A percentile compares a stretch with the other conserved stretches of the same genome.
These are phyloP conservation scores for Fusarium vanettenii DNA, from an alignment of 2,329 filamentous ascomycete species.

Conservation along the genomic window DNA sequence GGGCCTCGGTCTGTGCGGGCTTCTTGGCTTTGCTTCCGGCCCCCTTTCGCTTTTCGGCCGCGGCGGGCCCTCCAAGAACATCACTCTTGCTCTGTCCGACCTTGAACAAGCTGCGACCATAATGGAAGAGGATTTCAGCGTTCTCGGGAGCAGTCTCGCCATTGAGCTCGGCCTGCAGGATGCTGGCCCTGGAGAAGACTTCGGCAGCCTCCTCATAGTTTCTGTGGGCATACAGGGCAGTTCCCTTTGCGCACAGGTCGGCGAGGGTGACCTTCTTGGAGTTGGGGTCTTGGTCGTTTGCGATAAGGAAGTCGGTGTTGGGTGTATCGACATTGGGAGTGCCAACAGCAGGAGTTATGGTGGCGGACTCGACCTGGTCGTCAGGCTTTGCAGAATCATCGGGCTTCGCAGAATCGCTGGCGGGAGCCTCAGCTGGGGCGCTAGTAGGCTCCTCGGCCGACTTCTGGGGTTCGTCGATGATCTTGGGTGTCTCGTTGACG, in stretches of 20 bases:
- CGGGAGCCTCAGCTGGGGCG: not conserved
- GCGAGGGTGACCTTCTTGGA: constrained; percentile 74
- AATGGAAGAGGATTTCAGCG: constrained; percentile 92
- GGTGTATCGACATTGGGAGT: constrained; percentile 32
- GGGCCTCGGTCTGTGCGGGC: constrained; percentile 52
- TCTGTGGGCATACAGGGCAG: constrained; percentile 88
- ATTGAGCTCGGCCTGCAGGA: constrained; percentile 90
- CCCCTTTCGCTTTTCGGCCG: constrained; percentile 61
- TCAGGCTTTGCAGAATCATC: constrained; percentile 25
- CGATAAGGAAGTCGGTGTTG: constrained; percentile 41
- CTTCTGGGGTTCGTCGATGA: constrained; percentile 19
- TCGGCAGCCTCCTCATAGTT: constrained; percentile 89
- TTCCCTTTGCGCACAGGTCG: constrained; percentile 83
- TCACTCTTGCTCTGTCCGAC: constrained; percentile 95
- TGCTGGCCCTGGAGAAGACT: constrained; percentile 87
- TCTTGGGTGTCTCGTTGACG: constrained; percentile 30
- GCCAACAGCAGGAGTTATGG: constrained; percentile 25
- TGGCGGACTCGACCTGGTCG: constrained; percentile 33
- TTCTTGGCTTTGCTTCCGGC: constrained; percentile 53
- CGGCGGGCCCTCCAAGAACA: constrained; percentile 85
- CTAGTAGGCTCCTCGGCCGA: not conserved
- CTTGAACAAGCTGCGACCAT: constrained; percentile 93
- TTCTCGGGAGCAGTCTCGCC: constrained; percentile 93
- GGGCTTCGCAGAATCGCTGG: constrained; percentile 21
- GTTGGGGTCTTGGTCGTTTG: constrained; percentile 57